Percentiles rank a stretch among this genome's conserved stretches.
phyloP scores from a whole-genome alignment of 2,329 filamentous ascomycete species.

The Penicillium brasilianum region DNA sequence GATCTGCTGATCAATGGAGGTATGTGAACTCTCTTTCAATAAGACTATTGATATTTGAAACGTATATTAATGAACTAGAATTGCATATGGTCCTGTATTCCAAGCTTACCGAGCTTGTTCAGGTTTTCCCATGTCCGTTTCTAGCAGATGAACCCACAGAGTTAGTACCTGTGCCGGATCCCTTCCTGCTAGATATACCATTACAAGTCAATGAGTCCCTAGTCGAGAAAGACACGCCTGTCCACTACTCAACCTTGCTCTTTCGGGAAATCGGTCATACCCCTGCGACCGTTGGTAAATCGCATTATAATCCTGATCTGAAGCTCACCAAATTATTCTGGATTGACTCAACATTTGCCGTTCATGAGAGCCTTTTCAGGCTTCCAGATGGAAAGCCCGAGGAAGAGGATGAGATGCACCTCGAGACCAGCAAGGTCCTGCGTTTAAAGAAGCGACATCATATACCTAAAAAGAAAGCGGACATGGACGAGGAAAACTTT shows the following conservation, averaged over 20 bases:
- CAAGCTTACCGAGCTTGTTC: constrained; percentile 40
- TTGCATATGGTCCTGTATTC: constrained; percentile 49
- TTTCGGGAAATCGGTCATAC: constrained; percentile 41
- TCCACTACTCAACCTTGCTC: constrained; percentile 38
- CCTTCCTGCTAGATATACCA: constrained; percentile 41
- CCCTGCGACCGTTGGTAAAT: constrained; percentile 20
- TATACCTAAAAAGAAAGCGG: constrained; percentile 13
- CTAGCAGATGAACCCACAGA: constrained; percentile 29
- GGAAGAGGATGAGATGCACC: constrained; percentile 20
- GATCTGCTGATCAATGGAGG: constrained; percentile 40
- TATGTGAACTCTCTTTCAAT: constrained; percentile 26
- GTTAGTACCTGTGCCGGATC: constrained; percentile 37
- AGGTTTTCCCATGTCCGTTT: constrained; percentile 40
- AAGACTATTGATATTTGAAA: background rate
- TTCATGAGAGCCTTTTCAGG: constrained; percentile 44
- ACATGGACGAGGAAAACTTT: constrained; percentile 35
- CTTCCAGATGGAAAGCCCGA: constrained; percentile 18
- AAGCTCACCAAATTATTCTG: constrained; percentile 46
- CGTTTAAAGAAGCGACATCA: constrained; percentile 29
- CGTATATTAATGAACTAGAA: constrained; percentile 32
- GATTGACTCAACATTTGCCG: constrained; percentile 37
- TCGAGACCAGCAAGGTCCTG: constrained; percentile 28
- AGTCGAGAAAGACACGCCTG: constrained; percentile 11
- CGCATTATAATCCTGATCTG: constrained; percentile 27
- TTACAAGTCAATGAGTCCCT: constrained; percentile 15